Conservation (phyloP, 2,329 filamentous ascomycete species). For the Hymenotorrendiella dingleyae region DNA sequence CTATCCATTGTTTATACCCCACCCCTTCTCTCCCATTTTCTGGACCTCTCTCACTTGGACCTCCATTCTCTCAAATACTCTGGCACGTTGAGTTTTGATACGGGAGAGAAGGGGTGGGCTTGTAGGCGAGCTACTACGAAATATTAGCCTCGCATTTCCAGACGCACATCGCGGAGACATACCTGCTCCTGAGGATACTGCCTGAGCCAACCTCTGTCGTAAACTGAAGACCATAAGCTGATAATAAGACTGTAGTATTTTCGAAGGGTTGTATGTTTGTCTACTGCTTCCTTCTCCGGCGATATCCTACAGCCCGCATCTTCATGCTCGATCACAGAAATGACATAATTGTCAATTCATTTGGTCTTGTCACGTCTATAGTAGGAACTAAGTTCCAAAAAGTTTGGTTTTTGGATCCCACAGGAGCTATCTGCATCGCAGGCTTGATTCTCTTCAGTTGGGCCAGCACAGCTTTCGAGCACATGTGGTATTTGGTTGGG, state of each 20-base stretch:
- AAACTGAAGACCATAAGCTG: not conserved
- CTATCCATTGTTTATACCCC: too few species aligned
- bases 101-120: too few species aligned
- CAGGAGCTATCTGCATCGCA: constrained; percentile 74
- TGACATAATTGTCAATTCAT: constrained; percentile 85
- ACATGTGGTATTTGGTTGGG: constrained; percentile 78
- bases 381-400: constrained; percentile 56
- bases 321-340: constrained; percentile 45
- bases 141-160: too few species aligned
- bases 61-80: too few species aligned
- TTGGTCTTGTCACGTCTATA: constrained; percentile 82
- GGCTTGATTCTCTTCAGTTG: constrained; percentile 75
- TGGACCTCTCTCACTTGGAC: too few species aligned
- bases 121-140: too few species aligned
- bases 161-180: too few species aligned
- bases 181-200: too few species aligned
- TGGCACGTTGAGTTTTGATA: too few species aligned
- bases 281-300: constrained; percentile 47
- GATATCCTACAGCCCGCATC: constrained; percentile 49
- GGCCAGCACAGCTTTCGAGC: constrained; percentile 65
- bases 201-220: too few species aligned
- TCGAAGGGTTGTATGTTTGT: constrained; percentile 47
- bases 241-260: constrained; percentile 34
- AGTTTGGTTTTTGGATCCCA: constrained; percentile 79
- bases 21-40: too few species aligned